Conservation (phyloP, 108 stramenopile genomes). For the Pseudonitzschia multiseries region DNA sequence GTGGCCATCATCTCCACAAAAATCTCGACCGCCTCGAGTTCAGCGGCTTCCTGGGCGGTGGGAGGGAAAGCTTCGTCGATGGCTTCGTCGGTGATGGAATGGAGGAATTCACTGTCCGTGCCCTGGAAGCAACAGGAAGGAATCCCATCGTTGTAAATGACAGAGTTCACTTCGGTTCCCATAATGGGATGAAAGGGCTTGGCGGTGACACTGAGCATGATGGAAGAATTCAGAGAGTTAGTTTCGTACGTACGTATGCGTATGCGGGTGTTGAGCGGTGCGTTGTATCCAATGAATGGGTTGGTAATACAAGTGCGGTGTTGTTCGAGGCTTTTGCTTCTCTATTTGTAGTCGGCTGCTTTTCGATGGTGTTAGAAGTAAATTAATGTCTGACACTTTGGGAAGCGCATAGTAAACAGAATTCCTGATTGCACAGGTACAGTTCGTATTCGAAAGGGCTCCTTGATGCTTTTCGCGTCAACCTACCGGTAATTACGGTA, state of each 20-base stretch:
- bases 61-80: slow-evolving; percentile 60
- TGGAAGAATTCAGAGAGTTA: slow-evolving; percentile 13
- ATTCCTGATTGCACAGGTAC: no score
- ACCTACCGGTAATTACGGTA: no score
- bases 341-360: no score
- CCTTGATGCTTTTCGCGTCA: no score
- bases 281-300: no score
- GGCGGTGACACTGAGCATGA: slow-evolving; percentile 22
- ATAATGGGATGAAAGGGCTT: slow-evolving; percentile 34
- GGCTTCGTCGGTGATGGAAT: slow-evolving; percentile 46
- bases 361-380: no score
- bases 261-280: background rate
- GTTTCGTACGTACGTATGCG: slow-evolving; percentile 4
- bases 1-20: slow-evolving; percentile 51
- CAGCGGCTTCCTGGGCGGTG: slow-evolving; percentile 53
- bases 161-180: slow-evolving; percentile 27
- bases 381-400: no score
- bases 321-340: no score
- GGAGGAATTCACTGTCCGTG: slow-evolving; percentile 34
- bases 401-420: no score
- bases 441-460: no score
- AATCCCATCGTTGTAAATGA: slow-evolving; percentile 39
- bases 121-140: slow-evolving; percentile 19
- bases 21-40: slow-evolving; percentile 50
- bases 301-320: no score